These are phyloP conservation scores for Hypericum perforatum DNA, from an alignment of 345 rosid species.

Conservation along the genomic window DNA sequence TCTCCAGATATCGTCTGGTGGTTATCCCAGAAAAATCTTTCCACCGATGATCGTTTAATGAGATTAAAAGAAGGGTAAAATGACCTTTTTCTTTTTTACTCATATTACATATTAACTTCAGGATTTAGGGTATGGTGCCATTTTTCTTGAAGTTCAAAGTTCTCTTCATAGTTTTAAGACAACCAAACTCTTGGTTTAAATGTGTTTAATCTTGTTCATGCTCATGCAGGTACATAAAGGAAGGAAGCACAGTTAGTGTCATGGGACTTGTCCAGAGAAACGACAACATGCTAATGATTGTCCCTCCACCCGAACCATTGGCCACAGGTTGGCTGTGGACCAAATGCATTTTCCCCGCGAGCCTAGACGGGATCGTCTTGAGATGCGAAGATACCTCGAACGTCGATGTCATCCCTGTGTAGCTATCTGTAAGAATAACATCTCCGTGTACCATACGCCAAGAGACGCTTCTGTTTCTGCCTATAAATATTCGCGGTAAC, in stretches of 20 bases:
- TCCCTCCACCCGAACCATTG: not conserved
- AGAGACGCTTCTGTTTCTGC: not conserved
- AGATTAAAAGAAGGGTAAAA: not conserved
- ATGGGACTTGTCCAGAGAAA: not conserved
- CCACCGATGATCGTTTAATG: not conserved
- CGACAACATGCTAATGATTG: not conserved
- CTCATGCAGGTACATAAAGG: not conserved
- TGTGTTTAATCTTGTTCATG: too few species aligned
- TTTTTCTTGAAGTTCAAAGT: too few species aligned
- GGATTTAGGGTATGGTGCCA: too few species aligned
- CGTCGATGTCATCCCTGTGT: not conserved
- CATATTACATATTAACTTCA: not conserved
- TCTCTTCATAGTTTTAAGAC: too few species aligned
- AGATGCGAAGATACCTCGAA: not conserved
- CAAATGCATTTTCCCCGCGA: conserved; percentile 70
- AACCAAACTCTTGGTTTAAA: too few species aligned
- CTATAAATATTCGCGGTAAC: conserved; percentile 12
- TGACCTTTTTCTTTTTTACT: not conserved
- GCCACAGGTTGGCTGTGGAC: conserved; percentile 87
- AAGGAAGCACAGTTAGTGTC: not conserved
- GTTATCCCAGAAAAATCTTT: not conserved
- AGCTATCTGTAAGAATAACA: not conserved
- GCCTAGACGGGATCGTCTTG: conserved; percentile 58
- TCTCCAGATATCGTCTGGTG: not conserved
- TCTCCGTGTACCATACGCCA: too few species aligned